These are phyloP conservation scores for Ascochyta fabae DNA, from an alignment of 2,329 filamentous ascomycete genomes.

Conservation along the genomic window DNA sequence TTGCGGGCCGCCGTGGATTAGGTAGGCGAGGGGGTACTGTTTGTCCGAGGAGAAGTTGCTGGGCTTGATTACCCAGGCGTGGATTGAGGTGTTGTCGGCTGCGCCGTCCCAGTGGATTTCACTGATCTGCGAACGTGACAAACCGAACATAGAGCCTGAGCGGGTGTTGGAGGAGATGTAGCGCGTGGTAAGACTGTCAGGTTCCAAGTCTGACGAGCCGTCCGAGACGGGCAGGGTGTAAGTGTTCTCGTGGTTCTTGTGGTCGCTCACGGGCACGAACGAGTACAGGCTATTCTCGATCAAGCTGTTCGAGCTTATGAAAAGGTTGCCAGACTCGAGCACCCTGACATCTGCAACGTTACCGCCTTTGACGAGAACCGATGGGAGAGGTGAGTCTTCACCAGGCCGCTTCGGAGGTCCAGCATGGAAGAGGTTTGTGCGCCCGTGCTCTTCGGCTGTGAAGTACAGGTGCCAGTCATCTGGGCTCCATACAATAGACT, in stretches of 20 bases:
- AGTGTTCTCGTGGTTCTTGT: conserved; percentile 15
- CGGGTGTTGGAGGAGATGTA: conserved; percentile 69
- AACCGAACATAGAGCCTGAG: conserved; percentile 69
- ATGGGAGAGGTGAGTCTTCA: conserved; percentile 26
- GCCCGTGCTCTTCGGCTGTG: conserved; percentile 74
- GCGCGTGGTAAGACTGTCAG: conserved; percentile 27
- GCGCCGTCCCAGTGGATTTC: conserved; percentile 75
- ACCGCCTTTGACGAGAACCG: conserved; percentile 44
- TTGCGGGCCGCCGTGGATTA: conserved; percentile 86
- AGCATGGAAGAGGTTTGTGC: conserved; percentile 63
- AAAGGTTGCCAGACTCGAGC: conserved; percentile 60
- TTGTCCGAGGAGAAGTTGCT: conserved; percentile 69
- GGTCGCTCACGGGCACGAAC: conserved; percentile 55
- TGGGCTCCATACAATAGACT: conserved; percentile 57
- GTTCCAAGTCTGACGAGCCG: conserved; percentile 35
- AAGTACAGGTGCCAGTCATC: conserved; percentile 69
- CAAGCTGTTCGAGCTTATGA: conserved; percentile 72
- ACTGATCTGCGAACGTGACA: conserved; percentile 67
- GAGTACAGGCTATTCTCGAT: conserved; percentile 75
- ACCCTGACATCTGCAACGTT: conserved; percentile 55
- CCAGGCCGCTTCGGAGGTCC: conserved; percentile 20
- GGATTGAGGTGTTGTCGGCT: conserved; percentile 65
- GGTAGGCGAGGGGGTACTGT: conserved; percentile 78
- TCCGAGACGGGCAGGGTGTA: conserved; percentile 34
- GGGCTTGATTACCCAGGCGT: conserved; percentile 72